phyloP scores from a whole-genome alignment of 2,329 filamentous ascomycete genomes.

The Hirsutella thompsonii region DNA sequence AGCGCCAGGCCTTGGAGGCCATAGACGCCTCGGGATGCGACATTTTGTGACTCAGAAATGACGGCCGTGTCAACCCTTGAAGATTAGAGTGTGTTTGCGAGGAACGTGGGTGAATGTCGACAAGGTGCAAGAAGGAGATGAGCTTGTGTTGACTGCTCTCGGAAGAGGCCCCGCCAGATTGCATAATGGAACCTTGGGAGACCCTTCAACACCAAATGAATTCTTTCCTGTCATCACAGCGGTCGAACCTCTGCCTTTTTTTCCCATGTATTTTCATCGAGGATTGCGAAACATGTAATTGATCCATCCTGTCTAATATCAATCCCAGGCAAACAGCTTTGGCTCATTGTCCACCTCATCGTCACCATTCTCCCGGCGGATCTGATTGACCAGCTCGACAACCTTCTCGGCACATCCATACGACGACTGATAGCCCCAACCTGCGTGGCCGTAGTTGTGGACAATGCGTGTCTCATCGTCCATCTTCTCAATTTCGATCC shows the following conservation, averaged over 20 bases:
- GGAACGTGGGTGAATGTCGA: not conserved
- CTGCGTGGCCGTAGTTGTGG: slow-evolving; percentile 70
- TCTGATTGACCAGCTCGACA: slow-evolving; percentile 52
- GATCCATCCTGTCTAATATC: not conserved
- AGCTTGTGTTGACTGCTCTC: not conserved
- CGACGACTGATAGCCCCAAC: slow-evolving; percentile 60
- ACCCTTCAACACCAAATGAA: too few relatives aligned
- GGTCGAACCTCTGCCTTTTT: too few relatives aligned
- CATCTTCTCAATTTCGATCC: slow-evolving; percentile 48
- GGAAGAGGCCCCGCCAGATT: not conserved
- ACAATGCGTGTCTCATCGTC: slow-evolving; percentile 52
- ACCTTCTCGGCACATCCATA: slow-evolving; percentile 61
- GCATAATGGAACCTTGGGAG: not conserved
- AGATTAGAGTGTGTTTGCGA: not conserved
- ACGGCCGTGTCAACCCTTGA: too few relatives aligned
- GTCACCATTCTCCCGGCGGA: slow-evolving; percentile 23
- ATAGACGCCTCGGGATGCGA: slow-evolving; percentile 11
- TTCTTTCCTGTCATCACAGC: too few relatives aligned
- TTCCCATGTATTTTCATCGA: too few relatives aligned
- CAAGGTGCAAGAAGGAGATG: not conserved
- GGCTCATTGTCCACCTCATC: slow-evolving; percentile 12
- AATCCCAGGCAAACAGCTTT: slow-evolving; percentile 16
- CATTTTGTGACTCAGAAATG: slow-evolving; percentile 11
- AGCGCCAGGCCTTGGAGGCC: slow-evolving; percentile 13
- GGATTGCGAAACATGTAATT: not conserved